phyloP scores from a whole-genome alignment of 306 rosid genomes.

The Luffa acutangula region DNA sequence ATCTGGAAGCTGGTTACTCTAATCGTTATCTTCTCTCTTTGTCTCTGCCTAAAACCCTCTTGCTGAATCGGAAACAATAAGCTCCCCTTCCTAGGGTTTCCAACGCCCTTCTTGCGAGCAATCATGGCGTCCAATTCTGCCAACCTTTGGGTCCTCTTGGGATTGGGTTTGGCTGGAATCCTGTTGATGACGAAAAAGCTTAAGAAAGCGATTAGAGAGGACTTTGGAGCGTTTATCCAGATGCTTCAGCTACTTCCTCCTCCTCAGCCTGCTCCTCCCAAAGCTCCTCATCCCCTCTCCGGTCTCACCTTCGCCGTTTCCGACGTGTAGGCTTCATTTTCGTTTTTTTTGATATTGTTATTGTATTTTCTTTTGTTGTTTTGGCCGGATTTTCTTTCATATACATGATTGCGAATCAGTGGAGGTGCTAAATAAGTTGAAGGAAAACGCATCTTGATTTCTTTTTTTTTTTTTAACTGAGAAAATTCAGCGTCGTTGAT shows the following conservation, averaged over 20 bases:
- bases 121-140: conserved; percentile 64
- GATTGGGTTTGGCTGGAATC: conserved; percentile 85
- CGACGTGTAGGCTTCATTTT: conserved; percentile 48
- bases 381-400: not conserved
- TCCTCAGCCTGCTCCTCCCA: conserved; percentile 93
- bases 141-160: conserved; percentile 73
- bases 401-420: not conserved
- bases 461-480: no score
- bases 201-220: conserved; percentile 46
- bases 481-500: not conserved
- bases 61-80: not conserved
- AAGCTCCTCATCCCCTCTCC: conserved; percentile 91
- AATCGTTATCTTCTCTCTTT: conserved; percentile 11
- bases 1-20: not conserved
- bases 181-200: conserved; percentile 54
- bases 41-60: not conserved
- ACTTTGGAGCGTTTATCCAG: conserved; percentile 74
- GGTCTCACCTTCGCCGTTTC: conserved; percentile 75
- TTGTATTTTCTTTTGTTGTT: not conserved
- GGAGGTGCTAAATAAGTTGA: not conserved
- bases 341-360: not conserved
- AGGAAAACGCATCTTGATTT: not conserved
- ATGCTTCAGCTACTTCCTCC: conserved; percentile 77
- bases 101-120: not conserved
- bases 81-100: conserved; percentile 5